Conservation (phyloP, 305 asterid genomes). For the Lippia alba region DNA sequence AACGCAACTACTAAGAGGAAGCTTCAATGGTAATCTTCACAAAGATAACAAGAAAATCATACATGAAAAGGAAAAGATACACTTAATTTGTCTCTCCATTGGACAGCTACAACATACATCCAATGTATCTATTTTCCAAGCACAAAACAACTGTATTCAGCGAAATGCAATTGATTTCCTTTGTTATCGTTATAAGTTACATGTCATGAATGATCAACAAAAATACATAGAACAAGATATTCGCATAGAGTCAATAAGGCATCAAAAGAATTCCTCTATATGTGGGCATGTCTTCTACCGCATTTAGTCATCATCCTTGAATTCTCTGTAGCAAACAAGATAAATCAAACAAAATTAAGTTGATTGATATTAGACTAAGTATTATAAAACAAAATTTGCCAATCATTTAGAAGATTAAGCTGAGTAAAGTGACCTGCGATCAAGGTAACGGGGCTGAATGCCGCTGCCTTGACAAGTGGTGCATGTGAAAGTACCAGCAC, state of each 20-base stretch:
- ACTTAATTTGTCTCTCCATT: not conserved
- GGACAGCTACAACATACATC: conserved; percentile 14
- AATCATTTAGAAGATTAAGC: not conserved
- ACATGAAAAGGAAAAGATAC: not conserved
- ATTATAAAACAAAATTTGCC: not conserved
- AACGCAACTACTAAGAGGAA: no score
- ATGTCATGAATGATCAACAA: conserved; percentile 28
- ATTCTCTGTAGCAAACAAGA: conserved; percentile 61
- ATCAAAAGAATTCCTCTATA: conserved; percentile 28
- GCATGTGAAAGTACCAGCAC: conserved; percentile 86
- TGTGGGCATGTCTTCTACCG: conserved; percentile 32
- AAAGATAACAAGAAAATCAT: no score
- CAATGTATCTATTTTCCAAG: conserved; percentile 19
- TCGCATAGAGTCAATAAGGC: conserved; percentile 28
- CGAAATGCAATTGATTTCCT: conserved; percentile 7
- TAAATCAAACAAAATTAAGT: not conserved
- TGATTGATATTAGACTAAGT: not conserved
- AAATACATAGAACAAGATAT: conserved; percentile 21
- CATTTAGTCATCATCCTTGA: conserved; percentile 87
- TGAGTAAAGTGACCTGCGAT: conserved; percentile 74
- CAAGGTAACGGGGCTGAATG: conserved; percentile 96
- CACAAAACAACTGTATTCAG: conserved; percentile 9
- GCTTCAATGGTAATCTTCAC: no score
- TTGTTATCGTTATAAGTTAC: conserved; percentile 21
- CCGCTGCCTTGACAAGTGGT: conserved; percentile 99